phyloP scores from a whole-genome alignment of 1,139 yeast species.

The Arxiozyma heterogenica region DNA sequence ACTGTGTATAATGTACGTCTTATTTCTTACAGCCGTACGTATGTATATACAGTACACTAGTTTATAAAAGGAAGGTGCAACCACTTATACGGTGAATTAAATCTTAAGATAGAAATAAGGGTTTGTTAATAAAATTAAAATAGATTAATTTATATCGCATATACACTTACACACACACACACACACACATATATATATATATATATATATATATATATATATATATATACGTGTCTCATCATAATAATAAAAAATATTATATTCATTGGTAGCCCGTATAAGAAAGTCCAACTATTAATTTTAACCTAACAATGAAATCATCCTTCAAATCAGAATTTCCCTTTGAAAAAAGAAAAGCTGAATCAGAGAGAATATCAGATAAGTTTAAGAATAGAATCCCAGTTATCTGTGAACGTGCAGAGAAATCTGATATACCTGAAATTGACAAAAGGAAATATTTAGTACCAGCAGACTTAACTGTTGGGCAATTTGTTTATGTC shows the following conservation, averaged over 20 bases:
- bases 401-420: conserved; percentile 95
- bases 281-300: neutral
- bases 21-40: too few species aligned
- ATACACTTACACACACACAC: too few species aligned
- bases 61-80: neutral
- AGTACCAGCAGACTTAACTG: conserved; percentile 92
- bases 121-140: neutral
- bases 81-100: neutral
- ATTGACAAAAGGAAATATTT: conserved; percentile 94
- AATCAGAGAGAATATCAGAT: conserved; percentile 82
- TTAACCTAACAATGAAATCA: conserved; percentile 22
- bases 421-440: conserved; percentile 90
- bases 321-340: conserved; percentile 32
- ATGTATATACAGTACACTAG: neutral
- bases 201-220: too few species aligned
- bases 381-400: conserved; percentile 91
- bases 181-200: too few species aligned
- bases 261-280: neutral
- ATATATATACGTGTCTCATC: too few species aligned
- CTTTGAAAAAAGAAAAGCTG: conserved; percentile 87
- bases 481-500: conserved; percentile 96
- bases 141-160: neutral
- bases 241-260: too few species aligned
- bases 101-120: too few species aligned
- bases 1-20: too few species aligned